Evolutionary conservation across 768 basidiomycete species (phyloP).

Genomic region (Ramaria rubella): DNA sequence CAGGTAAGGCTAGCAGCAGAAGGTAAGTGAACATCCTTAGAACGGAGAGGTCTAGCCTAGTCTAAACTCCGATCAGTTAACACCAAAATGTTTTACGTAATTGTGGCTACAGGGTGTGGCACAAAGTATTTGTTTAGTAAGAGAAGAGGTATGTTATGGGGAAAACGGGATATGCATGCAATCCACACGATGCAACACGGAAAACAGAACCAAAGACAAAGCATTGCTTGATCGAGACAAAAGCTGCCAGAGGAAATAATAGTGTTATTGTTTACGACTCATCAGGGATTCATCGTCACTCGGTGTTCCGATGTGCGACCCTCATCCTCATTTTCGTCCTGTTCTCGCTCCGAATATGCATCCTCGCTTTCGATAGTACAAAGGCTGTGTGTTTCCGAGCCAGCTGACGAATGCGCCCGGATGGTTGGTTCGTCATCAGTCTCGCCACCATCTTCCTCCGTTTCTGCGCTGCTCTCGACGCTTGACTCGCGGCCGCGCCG

Average conservation of each 20-base stretch:
- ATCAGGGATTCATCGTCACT: conserved; percentile 5
- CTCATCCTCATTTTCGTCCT: conserved; percentile 24
- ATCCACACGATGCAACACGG: background rate
- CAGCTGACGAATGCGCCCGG: conserved; percentile 37
- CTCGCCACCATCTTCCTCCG: conserved; percentile 43
- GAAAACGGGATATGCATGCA: background rate
- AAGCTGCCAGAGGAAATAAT: conserved; percentile 21
- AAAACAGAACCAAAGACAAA: background rate
- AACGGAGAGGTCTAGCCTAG: background rate
- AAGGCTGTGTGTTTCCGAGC: conserved; percentile 30
- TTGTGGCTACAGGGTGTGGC: too few species aligned
- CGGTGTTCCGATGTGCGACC: conserved; percentile 1
- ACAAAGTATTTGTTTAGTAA: too few species aligned
- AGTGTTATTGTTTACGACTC: background rate
- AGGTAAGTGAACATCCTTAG: background rate
- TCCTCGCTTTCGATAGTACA: conserved; percentile 30
- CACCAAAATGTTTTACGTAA: background rate
- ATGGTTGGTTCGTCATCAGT: conserved; percentile 85
- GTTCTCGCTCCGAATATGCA: conserved; percentile 26
- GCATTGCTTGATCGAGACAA: background rate
- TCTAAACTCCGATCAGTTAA: background rate
- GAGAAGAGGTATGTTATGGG: conserved; percentile 1
- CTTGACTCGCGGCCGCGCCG: conserved; percentile 35
- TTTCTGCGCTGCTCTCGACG: conserved; percentile 38
- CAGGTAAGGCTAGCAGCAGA: background rate